A percentile compares a stretch with the other conserved stretches of the same genome.
phyloP scores from a whole-genome alignment of 2,329 filamentous ascomycete genomes.

The Verticillium longisporum region DNA sequence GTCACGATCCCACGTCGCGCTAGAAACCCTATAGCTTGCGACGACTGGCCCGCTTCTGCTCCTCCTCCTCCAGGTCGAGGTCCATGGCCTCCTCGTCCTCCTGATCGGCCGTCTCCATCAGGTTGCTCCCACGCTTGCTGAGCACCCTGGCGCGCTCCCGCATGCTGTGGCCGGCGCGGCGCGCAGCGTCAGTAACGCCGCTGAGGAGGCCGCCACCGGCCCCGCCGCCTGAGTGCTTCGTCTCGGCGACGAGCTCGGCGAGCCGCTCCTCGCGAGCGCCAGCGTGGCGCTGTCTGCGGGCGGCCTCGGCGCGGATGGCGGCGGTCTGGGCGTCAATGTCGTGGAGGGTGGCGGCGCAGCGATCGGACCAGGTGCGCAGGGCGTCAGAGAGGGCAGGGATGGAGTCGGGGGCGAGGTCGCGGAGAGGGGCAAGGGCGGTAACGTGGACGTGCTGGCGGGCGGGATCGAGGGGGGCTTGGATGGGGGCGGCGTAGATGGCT shows the following conservation, averaged over 20 bases:
- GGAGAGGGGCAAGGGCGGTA: conserved; percentile 73
- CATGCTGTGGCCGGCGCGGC: conserved; percentile 6
- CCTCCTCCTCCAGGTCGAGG: conserved; percentile 43
- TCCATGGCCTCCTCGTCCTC: conserved; percentile 47
- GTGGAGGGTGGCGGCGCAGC: conserved; percentile 66
- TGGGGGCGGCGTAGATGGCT: conserved; percentile 78
- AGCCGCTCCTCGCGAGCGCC: conserved; percentile 39
- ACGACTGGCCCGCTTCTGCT: conserved; percentile 43
- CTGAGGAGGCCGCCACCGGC: not conserved
- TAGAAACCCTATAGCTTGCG: conserved; percentile 40
- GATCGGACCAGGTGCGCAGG: conserved; percentile 68
- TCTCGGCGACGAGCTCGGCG: conserved; percentile 39
- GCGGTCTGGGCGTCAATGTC: conserved; percentile 72
- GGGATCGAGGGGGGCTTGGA: conserved; percentile 79
- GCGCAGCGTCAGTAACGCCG: conserved; percentile 8
- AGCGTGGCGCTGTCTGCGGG: conserved; percentile 43
- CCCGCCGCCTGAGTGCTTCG: conserved; percentile 14
- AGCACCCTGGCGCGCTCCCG: conserved; percentile 12
- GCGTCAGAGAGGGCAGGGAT: conserved; percentile 62
- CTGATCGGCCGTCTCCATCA: conserved; percentile 35
- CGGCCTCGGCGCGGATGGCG: conserved; percentile 54
- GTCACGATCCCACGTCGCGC: not conserved
- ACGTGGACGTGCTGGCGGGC: conserved; percentile 68
- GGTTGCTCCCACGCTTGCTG: conserved; percentile 15
- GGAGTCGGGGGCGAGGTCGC: conserved; percentile 72